Base-by-base conservation (phyloP, 176 grass and related monocot species). In the Poa pratensis region DNA sequence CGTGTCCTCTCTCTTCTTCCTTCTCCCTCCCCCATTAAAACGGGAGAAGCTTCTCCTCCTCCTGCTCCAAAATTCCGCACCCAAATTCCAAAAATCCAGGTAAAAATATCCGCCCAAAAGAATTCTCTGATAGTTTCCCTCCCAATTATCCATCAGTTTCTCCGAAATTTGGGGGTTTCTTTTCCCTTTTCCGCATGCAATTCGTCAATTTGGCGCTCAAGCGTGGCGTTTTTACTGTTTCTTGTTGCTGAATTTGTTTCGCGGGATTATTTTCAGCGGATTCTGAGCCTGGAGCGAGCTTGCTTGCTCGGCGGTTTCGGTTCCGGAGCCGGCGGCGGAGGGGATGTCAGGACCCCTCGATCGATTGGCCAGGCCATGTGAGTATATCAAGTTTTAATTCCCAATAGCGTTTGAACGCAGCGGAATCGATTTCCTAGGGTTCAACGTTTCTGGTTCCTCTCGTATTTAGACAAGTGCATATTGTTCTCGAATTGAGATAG, bases 341-440 rank as follows among this genome's bases (percentile, higher is more conserved):
- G 77, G 79, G 77, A 97, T 97, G 94, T 97, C 94, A 52, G 94
- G 85, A 4, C 94, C 92, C 23, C 92, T 97, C 73, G 94, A 94
- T 69, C 63, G 85, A 82, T 88, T 89, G 54, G 89, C 91, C 3
- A 88, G 85, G 88, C 94, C 94, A 83, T 93, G 94, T 97, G 88
- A 97, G 94, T 88, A 75, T 64, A 9, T 64, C 0, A 6, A 62
- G 51, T 52, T 26, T 28, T 86, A 34, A 65, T 65, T 32, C 2
- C 27, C 27, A 34, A 65, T 34, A 17, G 14, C 48, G 26, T 65
- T 16, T 30, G n/a, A n/a, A 48, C 57, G 17, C 19, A 16, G 58
- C 45, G 28, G 42, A 66, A 62, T 85, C 61, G 28, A 30, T 81
- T 69, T 58, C 63, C 19, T 24, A 28, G 24, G 59, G 66, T 24